phyloP scores from a whole-genome alignment of 2,329 filamentous ascomycete species.

The Coniochaeta pulveracea region DNA sequence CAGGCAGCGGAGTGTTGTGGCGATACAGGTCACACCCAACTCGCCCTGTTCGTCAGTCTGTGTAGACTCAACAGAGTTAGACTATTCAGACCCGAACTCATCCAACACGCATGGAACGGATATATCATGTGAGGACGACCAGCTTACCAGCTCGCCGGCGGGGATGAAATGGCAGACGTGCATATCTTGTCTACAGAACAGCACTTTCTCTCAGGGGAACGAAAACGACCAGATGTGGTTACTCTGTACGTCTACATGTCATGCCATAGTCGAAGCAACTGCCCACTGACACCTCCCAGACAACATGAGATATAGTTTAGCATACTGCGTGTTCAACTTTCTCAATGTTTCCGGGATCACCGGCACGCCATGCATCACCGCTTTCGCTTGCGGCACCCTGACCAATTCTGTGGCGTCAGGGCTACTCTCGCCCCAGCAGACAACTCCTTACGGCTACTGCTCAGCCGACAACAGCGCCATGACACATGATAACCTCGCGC shows the following conservation, averaged over 20 bases:
- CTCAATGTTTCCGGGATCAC: constrained; percentile 32
- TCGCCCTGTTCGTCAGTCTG: constrained; percentile 44
- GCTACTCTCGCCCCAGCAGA: constrained; percentile 20
- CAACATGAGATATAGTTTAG: constrained; percentile 40
- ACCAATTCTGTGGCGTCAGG: constrained; percentile 26
- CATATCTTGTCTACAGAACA: constrained; percentile 40
- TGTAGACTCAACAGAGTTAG: constrained; percentile 26
- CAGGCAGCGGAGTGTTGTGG: constrained; percentile 17
- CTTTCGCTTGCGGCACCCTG: constrained; percentile 36
- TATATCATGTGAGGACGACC: constrained; percentile 34
- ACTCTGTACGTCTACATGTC: constrained; percentile 30
- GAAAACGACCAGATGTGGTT: constrained; percentile 47
- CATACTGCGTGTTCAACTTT: constrained; percentile 40
- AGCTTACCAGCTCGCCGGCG: constrained; percentile 22
- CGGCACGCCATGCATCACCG: constrained; percentile 38
- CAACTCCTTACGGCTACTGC: constrained; percentile 36
- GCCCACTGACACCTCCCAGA: constrained; percentile 23
- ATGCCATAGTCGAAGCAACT: neutral
- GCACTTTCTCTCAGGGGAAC: constrained; percentile 29
- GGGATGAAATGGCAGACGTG: constrained; percentile 38
- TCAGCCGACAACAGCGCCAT: constrained; percentile 24
- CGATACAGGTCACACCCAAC: constrained; percentile 39
- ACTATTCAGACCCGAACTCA: constrained; percentile 32
- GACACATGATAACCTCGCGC: constrained; percentile 19
- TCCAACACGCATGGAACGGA: constrained; percentile 31